Percentiles rank a stretch among this genome's conserved stretches.
Evolutionary conservation across 495 filamentous ascomycete genomes (phyloP).

Genomic region (Poronia punctata): DNA sequence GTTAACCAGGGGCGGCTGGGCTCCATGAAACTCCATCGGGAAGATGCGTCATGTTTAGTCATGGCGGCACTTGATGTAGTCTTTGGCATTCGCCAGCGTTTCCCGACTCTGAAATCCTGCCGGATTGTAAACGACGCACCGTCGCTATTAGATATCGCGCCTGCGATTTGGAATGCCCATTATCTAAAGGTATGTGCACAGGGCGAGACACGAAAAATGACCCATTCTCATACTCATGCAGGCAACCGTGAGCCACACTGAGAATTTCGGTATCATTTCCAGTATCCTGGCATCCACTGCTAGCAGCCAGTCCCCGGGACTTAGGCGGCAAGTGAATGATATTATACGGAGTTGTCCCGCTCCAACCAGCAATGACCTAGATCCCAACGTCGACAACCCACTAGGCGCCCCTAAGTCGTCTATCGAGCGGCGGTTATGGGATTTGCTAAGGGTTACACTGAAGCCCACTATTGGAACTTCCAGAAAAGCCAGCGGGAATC

Average conservation of each 20-base stretch:
- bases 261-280: conserved; percentile 16
- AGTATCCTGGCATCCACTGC: conserved; percentile 17
- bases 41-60: conserved; percentile 22
- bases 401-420: conserved; percentile 1
- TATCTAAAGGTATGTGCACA: conserved; percentile 30
- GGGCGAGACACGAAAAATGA: not conserved
- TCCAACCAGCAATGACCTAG: not conserved
- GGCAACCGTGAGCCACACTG: conserved; percentile 16
- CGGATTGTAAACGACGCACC: conserved; percentile 9
- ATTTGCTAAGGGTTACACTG: conserved; percentile 13
- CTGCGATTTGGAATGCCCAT: conserved; percentile 37
- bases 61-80: conserved; percentile 27
- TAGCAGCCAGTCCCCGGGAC: conserved; percentile 13
- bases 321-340: conserved; percentile 13
- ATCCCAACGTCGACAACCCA: not conserved
- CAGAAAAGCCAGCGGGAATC: conserved; percentile 1
- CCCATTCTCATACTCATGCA: conserved; percentile 17
- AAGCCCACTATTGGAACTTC: conserved; percentile 10
- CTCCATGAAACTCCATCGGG: not conserved
- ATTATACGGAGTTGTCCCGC: not conserved
- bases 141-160: conserved; percentile 36
- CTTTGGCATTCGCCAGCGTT: conserved; percentile 3
- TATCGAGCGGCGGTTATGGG: conserved; percentile 18
- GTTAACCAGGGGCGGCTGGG: not conserved
- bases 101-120: conserved; percentile 6